Base-by-base conservation (phyloP, 192 early-diverging fungal genomes). In the Backusella westeae region DNA sequence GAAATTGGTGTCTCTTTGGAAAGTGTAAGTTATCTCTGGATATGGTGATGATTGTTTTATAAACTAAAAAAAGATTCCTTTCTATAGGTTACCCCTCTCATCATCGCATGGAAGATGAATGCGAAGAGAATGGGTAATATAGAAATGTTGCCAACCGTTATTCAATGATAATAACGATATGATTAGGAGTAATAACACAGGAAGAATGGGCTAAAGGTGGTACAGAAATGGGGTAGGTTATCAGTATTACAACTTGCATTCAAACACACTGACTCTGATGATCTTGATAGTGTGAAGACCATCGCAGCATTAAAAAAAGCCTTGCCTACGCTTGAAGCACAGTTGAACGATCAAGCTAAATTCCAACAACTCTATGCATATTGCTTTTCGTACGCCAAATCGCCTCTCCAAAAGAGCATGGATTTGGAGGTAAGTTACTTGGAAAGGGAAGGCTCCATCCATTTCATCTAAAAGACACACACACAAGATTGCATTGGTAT, bases 321-420 rank as follows among this genome's bases (percentile, higher is more conserved):
- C 1, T 3, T 75, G 9, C 65, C 65, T 10, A 4, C 6, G 0
- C 32, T 67, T 7, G 10, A 68, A 21, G 3, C 34, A 4, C 0
- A 21, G 4, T 65, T 52, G 44, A n/a, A 69, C 9, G 39, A 71
- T 39, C 56, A 42, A 2, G 75, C 44, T 26, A 23, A 32, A 42
- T 39, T 75, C 21, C 75, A 67, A 23, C 35, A 79, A 12, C 38
- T 79, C 1, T 79, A 79, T 66, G 6, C 23, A 26, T 79, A 67
- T 67, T 39, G 36, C 14, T 79, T 75, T 46, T 32, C 67, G 1
- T 79, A 71, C 32, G 67, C 78, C 3, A 79, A 79, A 36, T 69
- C 73, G 1, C 70, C 38, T 29, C 26, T 49, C n/a, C 78, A 79
- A 49, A 79, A 75, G 49, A 79, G 78, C 49, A 79, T 79, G 78